A percentile compares a stretch with the other conserved stretches of the same genome.
These are phyloP conservation scores for Xerocomus nothofagi DNA, from an alignment of 1,284 basidiomycete species.

Conservation along the genomic window DNA sequence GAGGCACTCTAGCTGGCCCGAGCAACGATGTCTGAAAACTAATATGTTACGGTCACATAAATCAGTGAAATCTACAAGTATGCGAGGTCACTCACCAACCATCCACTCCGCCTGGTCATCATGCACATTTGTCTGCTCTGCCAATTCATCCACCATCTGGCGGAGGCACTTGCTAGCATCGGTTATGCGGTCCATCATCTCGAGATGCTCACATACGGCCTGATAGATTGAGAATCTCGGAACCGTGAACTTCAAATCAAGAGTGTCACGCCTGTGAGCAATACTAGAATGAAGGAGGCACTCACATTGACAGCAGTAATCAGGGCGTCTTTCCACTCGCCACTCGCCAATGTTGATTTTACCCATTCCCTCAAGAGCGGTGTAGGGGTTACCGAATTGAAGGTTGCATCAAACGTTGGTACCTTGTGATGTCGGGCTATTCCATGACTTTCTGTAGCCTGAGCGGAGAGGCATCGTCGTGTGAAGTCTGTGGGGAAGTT, in stretches of 20 bases:
- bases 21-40: neutral
- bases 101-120: neutral
- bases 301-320: neutral
- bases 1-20: neutral
- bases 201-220: slow-evolving; percentile 1
- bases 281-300: neutral
- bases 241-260: neutral
- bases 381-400: neutral
- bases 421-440: too few relatives aligned
- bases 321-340: neutral
- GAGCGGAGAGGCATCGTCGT: neutral
- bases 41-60: too few relatives aligned
- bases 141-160: neutral
- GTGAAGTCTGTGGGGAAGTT: neutral
- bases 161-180: slow-evolving; percentile 3
- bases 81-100: neutral
- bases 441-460: neutral
- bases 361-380: too few relatives aligned
- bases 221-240: neutral
- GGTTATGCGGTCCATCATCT: neutral
- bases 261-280: neutral
- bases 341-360: neutral
- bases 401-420: neutral
- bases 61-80: too few relatives aligned
- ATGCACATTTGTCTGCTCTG: neutral